Evolutionary conservation across 495 filamentous ascomycete genomes (phyloP).

Genomic region (Peziza echinospora): DNA sequence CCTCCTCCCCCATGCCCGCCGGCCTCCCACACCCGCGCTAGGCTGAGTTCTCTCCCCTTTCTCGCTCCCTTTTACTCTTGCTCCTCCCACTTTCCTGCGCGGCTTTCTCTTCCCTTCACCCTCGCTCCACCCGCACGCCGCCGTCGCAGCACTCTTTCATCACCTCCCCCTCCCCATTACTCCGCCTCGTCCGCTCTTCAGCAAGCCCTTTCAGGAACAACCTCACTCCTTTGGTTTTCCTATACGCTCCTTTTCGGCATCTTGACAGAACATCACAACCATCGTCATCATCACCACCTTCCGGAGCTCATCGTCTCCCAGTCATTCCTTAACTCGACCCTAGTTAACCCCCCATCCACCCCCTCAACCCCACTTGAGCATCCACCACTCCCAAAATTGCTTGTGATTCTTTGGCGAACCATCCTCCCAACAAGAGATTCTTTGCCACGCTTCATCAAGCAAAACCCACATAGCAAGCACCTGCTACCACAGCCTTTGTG

Average conservation of each 20-base stretch:
- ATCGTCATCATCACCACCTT: not conserved
- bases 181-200: constrained; percentile 16
- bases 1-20: constrained; percentile 9
- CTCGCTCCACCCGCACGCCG: constrained; percentile 17
- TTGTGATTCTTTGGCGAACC: not conserved
- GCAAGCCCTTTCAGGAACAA: constrained; percentile 21
- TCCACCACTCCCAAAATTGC: not conserved
- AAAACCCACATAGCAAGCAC: no score
- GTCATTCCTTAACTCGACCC: not conserved
- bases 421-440: not conserved
- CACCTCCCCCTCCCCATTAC: constrained; percentile 15
- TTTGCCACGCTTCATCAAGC: not conserved
- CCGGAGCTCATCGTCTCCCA: not conserved
- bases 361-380: not conserved
- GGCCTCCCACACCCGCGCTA: constrained; percentile 6
- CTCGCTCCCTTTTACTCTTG: constrained; percentile 20
- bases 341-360: not conserved
- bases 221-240: constrained; percentile 23
- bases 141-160: constrained; percentile 7
- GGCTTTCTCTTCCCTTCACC: constrained; percentile 12
- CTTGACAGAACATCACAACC: not conserved
- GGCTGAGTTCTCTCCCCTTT: not conserved
- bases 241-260: constrained; percentile 14
- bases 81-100: constrained; percentile 10
- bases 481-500: not conserved